Conservation (phyloP, 305 asterid species). For the Fraxinus dipetala region DNA sequence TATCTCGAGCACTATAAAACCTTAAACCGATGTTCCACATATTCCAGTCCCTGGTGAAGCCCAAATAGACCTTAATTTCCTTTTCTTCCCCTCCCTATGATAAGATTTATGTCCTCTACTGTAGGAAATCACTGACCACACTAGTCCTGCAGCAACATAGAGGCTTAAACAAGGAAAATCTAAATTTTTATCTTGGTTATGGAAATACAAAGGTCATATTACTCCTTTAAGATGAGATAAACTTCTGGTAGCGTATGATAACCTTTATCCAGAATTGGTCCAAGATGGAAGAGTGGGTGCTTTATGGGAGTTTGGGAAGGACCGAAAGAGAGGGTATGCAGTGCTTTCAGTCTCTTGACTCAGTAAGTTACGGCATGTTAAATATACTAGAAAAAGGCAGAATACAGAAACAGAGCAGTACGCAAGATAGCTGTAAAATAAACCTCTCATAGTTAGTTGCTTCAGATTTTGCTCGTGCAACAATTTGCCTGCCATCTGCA, state of each 20-base stretch:
- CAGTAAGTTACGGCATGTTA: neutral
- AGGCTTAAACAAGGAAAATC: neutral
- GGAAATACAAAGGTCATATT: neutral
- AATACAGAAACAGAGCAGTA: neutral
- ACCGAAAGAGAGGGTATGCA: neutral
- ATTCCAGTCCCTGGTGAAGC: neutral
- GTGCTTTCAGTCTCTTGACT: neutral
- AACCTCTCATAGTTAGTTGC: conserved; percentile 72
- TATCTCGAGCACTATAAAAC: neutral
- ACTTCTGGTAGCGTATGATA: neutral
- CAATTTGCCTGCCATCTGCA: conserved; percentile 85
- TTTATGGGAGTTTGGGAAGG: neutral
- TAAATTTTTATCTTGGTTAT: neutral
- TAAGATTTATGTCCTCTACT: neutral
- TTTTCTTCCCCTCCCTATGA: neutral
- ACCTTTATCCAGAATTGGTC: neutral
- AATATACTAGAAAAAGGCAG: neutral
- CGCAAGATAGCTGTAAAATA: conserved; percentile 6
- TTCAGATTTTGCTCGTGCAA: conserved; percentile 70
- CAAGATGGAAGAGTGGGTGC: neutral
- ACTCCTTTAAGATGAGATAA: neutral
- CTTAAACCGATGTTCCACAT: neutral
- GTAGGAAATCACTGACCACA: neutral
- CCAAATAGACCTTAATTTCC: neutral
- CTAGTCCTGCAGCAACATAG: neutral